Conservation (phyloP, 345 rosid species). For the Eucalyptus tenuipes region DNA sequence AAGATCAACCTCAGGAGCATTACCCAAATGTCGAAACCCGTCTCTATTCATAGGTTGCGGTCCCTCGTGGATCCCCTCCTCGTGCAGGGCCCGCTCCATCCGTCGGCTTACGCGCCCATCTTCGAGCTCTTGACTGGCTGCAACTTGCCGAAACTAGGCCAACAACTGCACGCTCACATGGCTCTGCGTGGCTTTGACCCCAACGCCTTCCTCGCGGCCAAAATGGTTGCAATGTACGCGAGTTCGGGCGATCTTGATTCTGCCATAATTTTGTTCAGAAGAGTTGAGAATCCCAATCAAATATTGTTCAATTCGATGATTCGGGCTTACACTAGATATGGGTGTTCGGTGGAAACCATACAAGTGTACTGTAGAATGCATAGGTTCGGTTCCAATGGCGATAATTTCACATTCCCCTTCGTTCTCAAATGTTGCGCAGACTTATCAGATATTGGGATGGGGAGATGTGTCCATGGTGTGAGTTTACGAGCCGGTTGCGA, state of each 20-base stretch:
- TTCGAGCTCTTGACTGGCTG: constrained; percentile 20
- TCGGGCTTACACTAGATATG: constrained; percentile 18
- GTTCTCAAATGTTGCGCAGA: constrained; percentile 30
- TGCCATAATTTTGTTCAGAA: constrained; percentile 10
- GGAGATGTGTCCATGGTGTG: constrained; percentile 21
- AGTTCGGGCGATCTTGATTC: constrained; percentile 25
- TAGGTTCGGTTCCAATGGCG: constrained; percentile 12
- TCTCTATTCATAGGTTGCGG: constrained; percentile 1
- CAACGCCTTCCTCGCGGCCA: constrained; percentile 27
- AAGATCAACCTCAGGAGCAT: neutral
- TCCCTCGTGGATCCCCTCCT: constrained; percentile 6
- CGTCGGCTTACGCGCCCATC: constrained; percentile 9
- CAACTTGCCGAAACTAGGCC: constrained; percentile 9
- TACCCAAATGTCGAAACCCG: neutral
- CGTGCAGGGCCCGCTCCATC: neutral
- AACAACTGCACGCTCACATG: constrained; percentile 35
- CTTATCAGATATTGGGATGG: constrained; percentile 1
- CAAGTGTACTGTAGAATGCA: constrained; percentile 13
- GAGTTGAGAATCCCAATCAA: constrained; percentile 5
- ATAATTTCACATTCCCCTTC: constrained; percentile 33
- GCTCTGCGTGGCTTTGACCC: constrained; percentile 23
- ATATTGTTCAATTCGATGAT: constrained; percentile 29
- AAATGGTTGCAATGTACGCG: constrained; percentile 30
- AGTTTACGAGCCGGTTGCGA: constrained; percentile 13
- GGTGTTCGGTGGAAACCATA: constrained; percentile 15